phyloP scores from a whole-genome alignment of 2,329 filamentous ascomycete genomes.

The Cylindrodendrum hubeiense region DNA sequence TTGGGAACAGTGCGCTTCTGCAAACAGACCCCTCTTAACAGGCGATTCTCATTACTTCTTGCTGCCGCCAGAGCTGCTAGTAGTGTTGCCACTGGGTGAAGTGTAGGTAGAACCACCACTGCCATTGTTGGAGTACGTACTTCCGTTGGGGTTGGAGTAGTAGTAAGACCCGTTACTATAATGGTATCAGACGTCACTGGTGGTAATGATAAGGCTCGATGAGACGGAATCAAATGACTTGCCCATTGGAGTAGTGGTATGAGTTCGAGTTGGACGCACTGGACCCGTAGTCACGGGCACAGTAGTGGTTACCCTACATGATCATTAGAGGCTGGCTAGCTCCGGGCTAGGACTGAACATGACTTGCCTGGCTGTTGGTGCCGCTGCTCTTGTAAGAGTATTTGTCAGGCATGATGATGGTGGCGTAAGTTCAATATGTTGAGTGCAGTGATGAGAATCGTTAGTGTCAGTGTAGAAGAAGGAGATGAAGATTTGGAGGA shows the following conservation, averaged over 20 bases:
- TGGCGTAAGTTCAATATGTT: not conserved
- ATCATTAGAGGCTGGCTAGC: not conserved
- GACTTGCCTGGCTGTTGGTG: constrained; percentile 71
- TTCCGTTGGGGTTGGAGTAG: constrained; percentile 77
- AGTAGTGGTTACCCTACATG: constrained; percentile 75
- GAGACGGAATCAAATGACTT: constrained; percentile 35
- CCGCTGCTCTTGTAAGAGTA: constrained; percentile 65
- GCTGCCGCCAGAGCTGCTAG: not conserved
- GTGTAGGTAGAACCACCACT: constrained; percentile 72
- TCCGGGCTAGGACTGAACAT: not conserved
- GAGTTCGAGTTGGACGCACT: constrained; percentile 67
- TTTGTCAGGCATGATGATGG: constrained; percentile 31
- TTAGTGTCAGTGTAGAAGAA: not conserved
- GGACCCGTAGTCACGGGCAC: constrained; percentile 72
- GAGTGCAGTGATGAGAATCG: not conserved
- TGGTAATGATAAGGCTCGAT: no score
- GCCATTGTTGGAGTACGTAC: constrained; percentile 76
- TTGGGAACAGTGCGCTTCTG: no score
- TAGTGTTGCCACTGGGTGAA: constrained; percentile 57
- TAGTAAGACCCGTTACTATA: constrained; percentile 76
- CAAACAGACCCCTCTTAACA: no score
- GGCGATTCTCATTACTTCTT: constrained; percentile 27
- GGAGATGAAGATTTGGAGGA: no score
- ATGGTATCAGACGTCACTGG: not conserved
- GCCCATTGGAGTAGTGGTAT: constrained; percentile 78